Base-by-base conservation (phyloP, 768 basidiomycete species). In the Xerocomus brunneocitrinus region DNA sequence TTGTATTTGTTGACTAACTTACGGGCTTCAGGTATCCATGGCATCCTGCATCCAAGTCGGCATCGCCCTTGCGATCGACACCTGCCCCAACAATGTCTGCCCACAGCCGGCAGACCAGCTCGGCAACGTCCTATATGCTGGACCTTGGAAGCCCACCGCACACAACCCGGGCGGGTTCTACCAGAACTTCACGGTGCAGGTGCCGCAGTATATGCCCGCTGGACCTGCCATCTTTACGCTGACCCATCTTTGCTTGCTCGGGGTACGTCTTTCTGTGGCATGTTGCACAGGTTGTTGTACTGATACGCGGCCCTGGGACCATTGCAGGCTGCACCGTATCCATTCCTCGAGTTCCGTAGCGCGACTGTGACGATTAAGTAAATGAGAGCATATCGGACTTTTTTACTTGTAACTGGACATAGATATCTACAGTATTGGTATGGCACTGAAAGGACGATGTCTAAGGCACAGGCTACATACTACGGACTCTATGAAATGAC, bases 201-300 rank as follows among this genome's bases (percentile, higher is more conserved):
- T 68, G 4, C 8, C 59, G 0, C 0, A 12, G 4, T 57, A 47
- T n/a, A 16, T 54, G 38, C 1, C 40, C 1, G 0, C 47, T 12
- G 68, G 68, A 49, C 62, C 52, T 27, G 66, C 68, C 31, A 55
- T 68, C 36, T 66, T 70, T 44, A 66, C 66, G 8, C 50, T 68
- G 54, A 67, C 64, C 0, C 68, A 68, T 30, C 51, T 67, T 10
- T 64, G 68, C 53, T 53, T 70, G 53, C 49, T 70, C 30, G 68
- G 68, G 54, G 66, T 67, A 47, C 13, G 63, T 56, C 19, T 4
- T 22, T 36, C 22, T 24, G 30, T 5, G 16, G 8, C 13, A 16
- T 14, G 22, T 42, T 24, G 12, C 10, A n/a, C 16, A 7, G 14
- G 44, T 41, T 41, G 44, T 41, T 41, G 14, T 19, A 9, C 25